These are phyloP conservation scores for Stephanodiscus triporus DNA, from an alignment of 108 stramenopile genomes.

Conservation along the genomic window DNA sequence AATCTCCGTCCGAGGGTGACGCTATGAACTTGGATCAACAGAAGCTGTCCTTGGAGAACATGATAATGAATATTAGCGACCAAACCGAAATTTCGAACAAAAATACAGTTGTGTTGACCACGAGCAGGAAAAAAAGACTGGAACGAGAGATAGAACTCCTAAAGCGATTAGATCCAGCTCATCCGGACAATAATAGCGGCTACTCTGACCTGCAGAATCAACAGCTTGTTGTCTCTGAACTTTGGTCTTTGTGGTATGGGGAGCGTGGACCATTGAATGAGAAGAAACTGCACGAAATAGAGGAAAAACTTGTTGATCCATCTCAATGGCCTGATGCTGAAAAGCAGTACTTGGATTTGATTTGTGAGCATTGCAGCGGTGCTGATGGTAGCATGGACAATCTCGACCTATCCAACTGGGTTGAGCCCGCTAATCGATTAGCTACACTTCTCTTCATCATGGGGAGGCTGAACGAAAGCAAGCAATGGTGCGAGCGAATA, in stretches of 20 bases:
- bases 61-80: background rate
- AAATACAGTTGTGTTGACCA: background rate
- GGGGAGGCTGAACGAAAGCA: slow-evolving; percentile 61
- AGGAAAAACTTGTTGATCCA: slow-evolving; percentile 45
- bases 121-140: slow-evolving; percentile 12
- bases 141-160: slow-evolving; percentile 28
- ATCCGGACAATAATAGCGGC: slow-evolving; percentile 11
- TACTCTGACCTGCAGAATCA: background rate
- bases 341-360: slow-evolving; percentile 43
- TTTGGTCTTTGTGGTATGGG: slow-evolving; percentile 46
- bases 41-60: slow-evolving; percentile 5
- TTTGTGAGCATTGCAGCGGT: slow-evolving; percentile 58
- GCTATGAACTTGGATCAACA: slow-evolving; percentile 8
- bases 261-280: slow-evolving; percentile 36
- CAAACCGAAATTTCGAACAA: background rate
- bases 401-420: slow-evolving; percentile 53
- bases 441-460: slow-evolving; percentile 71
- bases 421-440: slow-evolving; percentile 77
- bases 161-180: slow-evolving; percentile 30
- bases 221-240: slow-evolving; percentile 19
- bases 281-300: slow-evolving; percentile 20
- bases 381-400: slow-evolving; percentile 14
- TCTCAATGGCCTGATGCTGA: slow-evolving; percentile 60
- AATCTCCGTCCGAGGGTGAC: background rate
- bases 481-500: slow-evolving; percentile 62